A percentile compares a stretch with the other conserved stretches of the same genome.
phyloP scores from a whole-genome alignment of 2,329 filamentous ascomycete genomes.

The Nemania sp. region DNA sequence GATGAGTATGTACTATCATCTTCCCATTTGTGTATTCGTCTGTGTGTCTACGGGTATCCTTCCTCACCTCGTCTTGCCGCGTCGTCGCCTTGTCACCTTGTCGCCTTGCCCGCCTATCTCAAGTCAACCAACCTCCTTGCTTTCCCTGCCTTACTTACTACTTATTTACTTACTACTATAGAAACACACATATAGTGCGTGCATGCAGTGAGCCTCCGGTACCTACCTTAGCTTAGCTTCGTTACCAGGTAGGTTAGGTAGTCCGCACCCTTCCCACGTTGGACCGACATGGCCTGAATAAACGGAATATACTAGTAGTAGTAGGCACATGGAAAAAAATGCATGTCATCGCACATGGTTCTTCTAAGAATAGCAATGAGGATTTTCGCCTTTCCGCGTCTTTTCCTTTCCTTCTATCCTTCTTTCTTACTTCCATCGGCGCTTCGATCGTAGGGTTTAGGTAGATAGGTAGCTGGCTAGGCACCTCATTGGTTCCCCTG shows the following conservation, averaged over 20 bases:
- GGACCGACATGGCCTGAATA: background rate
- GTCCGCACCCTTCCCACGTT: background rate
- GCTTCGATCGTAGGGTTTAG: background rate
- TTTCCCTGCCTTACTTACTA: background rate
- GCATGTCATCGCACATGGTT: background rate
- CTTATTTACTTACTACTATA: constrained; percentile 2
- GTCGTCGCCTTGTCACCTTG: too few relatives aligned
- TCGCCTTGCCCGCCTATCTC: background rate
- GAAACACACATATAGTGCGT: background rate
- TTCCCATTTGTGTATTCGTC: background rate
- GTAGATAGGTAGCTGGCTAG: background rate
- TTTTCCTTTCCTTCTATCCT: background rate
- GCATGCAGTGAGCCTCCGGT: constrained; percentile 5
- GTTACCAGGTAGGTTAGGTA: background rate
- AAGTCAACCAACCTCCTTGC: too few relatives aligned
- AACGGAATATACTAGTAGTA: background rate
- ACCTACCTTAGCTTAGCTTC: constrained; percentile 11
- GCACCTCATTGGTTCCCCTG: background rate
- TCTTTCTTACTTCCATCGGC: background rate
- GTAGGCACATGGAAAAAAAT: background rate
- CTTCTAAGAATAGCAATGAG: constrained; percentile 7
- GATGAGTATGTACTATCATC: background rate
- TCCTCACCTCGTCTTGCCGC: background rate
- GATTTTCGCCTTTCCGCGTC: background rate
- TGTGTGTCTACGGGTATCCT: background rate